These are phyloP conservation scores for Pythium myriotylum DNA, from an alignment of 352 stramenopile species.

Conservation along the genomic window DNA sequence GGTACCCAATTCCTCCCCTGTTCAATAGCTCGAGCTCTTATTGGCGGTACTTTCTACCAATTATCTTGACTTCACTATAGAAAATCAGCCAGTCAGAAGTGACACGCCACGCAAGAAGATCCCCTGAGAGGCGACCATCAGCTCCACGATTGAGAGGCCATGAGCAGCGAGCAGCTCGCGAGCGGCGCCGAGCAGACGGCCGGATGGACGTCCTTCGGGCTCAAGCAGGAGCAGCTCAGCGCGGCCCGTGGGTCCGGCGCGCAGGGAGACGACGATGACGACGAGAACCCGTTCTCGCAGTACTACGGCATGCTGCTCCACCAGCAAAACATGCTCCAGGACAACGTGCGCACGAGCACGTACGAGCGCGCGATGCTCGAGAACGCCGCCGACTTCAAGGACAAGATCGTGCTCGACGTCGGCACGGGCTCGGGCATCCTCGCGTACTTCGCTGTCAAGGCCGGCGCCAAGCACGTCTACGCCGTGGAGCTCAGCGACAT, in stretches of 20 bases:
- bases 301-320: slow-evolving; percentile 97
- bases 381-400: slow-evolving; percentile 94
- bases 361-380: slow-evolving; percentile 98
- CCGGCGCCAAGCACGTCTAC: slow-evolving; percentile 95
- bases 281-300: slow-evolving; percentile 92
- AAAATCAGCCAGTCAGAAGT: slow-evolving; percentile 2
- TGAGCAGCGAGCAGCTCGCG: slow-evolving; percentile 24
- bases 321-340: slow-evolving; percentile 99
- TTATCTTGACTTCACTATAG: slow-evolving; percentile 17
- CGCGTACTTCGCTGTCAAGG: slow-evolving; percentile 97
- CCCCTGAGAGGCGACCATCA: neutral
- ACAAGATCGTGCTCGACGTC: slow-evolving; percentile 99
- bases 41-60: slow-evolving; percentile 26
- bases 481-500: slow-evolving; percentile 98
- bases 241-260: neutral
- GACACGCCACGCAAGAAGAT: too few species aligned
- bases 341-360: slow-evolving; percentile 98
- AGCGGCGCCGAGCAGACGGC: slow-evolving; percentile 31
- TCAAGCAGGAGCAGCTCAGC: slow-evolving; percentile 34
- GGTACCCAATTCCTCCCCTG: too few species aligned
- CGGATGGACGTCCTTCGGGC: slow-evolving; percentile 33
- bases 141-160: neutral
- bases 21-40: slow-evolving; percentile 3
- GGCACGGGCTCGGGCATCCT: slow-evolving; percentile 99
- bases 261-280: slow-evolving; percentile 24